Percentiles rank a stretch among this genome's conserved stretches.
phyloP scores from a whole-genome alignment of 2,329 filamentous ascomycete genomes.

The Aspergillus felis region DNA sequence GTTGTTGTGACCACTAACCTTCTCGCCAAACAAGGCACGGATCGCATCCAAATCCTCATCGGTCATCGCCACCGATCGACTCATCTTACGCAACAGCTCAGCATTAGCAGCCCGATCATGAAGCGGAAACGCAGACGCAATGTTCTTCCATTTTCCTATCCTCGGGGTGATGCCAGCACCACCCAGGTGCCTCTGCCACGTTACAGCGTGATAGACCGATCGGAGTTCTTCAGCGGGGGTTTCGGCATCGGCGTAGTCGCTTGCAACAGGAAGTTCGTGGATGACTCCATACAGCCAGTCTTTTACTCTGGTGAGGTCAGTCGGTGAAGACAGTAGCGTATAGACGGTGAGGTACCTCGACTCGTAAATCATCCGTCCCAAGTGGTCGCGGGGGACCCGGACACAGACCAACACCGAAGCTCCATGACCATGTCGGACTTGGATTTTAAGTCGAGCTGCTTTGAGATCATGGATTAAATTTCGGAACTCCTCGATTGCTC shows the following conservation, averaged over 20 bases:
- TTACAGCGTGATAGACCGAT: constrained; percentile 81
- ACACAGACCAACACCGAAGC: constrained; percentile 78
- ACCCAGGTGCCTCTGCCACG: constrained; percentile 66
- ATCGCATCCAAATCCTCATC: constrained; percentile 70
- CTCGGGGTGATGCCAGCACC: constrained; percentile 73
- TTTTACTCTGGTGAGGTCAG: constrained; percentile 60
- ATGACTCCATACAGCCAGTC: constrained; percentile 93
- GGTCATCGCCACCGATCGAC: constrained; percentile 59
- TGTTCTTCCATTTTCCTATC: constrained; percentile 66
- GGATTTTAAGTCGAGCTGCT: constrained; percentile 75
- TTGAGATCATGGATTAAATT: constrained; percentile 72
- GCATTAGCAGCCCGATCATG: constrained; percentile 75
- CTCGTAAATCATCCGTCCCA: constrained; percentile 78
- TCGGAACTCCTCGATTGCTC: constrained; percentile 72
- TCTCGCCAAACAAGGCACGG: constrained; percentile 72
- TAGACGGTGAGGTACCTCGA: constrained; percentile 52
- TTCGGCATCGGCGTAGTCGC: constrained; percentile 70
- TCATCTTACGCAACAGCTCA: constrained; percentile 70
- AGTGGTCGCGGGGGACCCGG: constrained; percentile 70
- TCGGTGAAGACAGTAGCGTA: neutral
- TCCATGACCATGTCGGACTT: constrained; percentile 76
- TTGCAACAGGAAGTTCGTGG: constrained; percentile 68
- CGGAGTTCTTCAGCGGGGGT: constrained; percentile 85
- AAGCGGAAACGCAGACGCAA: constrained; percentile 61
- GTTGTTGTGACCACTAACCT: constrained; percentile 31